Conservation (phyloP, 2,329 filamentous ascomycete genomes). For the Penicillium sp. region DNA sequence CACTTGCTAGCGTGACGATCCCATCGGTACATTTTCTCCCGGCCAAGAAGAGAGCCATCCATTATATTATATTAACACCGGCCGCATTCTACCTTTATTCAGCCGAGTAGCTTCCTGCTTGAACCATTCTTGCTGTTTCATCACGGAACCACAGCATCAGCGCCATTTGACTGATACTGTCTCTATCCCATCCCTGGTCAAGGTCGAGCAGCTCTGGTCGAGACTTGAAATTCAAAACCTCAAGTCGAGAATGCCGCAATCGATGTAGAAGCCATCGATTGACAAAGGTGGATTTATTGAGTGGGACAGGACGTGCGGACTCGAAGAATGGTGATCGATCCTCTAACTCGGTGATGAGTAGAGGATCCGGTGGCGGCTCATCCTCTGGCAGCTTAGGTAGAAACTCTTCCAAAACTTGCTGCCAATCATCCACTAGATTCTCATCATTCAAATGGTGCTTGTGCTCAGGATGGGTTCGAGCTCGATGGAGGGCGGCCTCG, state of each 20-base stretch:
- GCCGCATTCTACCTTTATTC: not conserved
- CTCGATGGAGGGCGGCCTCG: slow-evolving; percentile 9
- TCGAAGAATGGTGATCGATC: slow-evolving; percentile 20
- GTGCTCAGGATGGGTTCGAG: slow-evolving; percentile 4
- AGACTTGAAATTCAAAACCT: slow-evolving; percentile 23
- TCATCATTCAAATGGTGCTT: not conserved
- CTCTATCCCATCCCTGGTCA: slow-evolving; percentile 15
- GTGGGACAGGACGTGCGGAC: slow-evolving; percentile 4
- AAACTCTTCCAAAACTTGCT: slow-evolving; percentile 2
- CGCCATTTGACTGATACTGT: slow-evolving; percentile 20
- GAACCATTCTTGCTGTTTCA: slow-evolving; percentile 5
- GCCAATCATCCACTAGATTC: slow-evolving; percentile 1
- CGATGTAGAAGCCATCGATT: slow-evolving; percentile 31
- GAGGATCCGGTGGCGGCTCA: slow-evolving; percentile 11
- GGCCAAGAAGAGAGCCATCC: too few species aligned
- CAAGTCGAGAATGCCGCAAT: slow-evolving; percentile 26
- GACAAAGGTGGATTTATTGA: slow-evolving; percentile 22
- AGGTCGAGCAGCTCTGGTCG: slow-evolving; percentile 16
- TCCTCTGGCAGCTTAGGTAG: slow-evolving; percentile 2
- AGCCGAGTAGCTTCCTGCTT: not conserved
- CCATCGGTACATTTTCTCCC: too few species aligned
- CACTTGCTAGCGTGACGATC: too few species aligned
- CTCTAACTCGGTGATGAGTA: slow-evolving; percentile 17
- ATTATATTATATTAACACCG: too few species aligned
- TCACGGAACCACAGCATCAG: slow-evolving; percentile 23